Evolutionary conservation across 768 basidiomycete species (phyloP).

Genomic region (Coprinellus aureogranulatus): DNA sequence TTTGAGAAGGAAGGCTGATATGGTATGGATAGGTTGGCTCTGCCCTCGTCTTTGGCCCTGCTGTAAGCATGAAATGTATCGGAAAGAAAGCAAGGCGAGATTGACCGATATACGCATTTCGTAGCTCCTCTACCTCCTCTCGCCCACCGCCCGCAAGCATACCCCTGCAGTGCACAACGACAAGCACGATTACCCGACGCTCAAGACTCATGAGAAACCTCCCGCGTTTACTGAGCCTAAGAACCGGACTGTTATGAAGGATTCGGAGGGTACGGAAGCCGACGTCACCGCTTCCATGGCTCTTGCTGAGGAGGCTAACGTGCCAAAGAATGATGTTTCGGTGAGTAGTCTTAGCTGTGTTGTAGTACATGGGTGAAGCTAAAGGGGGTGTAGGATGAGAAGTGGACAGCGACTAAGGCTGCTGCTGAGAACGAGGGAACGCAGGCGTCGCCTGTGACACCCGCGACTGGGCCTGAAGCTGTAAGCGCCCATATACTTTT

Average conservation of each 20-base stretch:
- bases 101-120: background rate
- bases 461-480: too few relatives aligned
- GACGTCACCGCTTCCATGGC: constrained; percentile 32
- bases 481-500: too few relatives aligned
- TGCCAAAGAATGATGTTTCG: too few relatives aligned
- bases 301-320: constrained; percentile 20
- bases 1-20: constrained; percentile 1
- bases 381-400: too few relatives aligned
- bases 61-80: constrained; percentile 27
- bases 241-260: constrained; percentile 29
- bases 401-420: too few relatives aligned
- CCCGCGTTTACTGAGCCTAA: constrained; percentile 12
- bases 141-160: constrained; percentile 38
- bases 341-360: too few relatives aligned
- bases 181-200: constrained; percentile 30
- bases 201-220: constrained; percentile 12
- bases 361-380: too few relatives aligned
- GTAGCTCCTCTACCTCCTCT: constrained; percentile 37
- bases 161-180: constrained; percentile 31
- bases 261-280: constrained; percentile 40
- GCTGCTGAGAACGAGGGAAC: too few relatives aligned
- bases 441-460: too few relatives aligned
- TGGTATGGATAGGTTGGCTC: constrained; percentile 35
- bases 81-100: background rate
- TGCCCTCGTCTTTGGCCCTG: constrained; percentile 37